A percentile compares a stretch with the other conserved stretches of the same genome.
These are phyloP conservation scores for Croton setiger DNA, from an alignment of 441 rosid genomes.

Conservation along the genomic window DNA sequence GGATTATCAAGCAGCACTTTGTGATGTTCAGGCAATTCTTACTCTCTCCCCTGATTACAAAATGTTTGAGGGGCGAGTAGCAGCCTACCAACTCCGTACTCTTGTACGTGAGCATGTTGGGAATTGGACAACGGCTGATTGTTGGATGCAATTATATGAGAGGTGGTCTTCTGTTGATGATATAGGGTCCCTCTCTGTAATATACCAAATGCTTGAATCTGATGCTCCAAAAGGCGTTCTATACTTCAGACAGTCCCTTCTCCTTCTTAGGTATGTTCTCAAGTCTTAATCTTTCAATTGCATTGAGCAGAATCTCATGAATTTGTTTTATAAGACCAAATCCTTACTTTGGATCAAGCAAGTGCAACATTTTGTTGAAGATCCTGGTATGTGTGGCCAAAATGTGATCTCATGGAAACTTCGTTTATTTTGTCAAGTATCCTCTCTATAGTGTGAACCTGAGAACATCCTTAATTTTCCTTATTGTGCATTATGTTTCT, in stretches of 20 bases:
- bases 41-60: conserved; percentile 83
- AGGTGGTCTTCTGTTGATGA: conserved; percentile 98
- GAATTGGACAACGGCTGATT: conserved; percentile 93
- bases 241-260: conserved; percentile 90
- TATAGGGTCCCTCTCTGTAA: conserved; percentile 95
- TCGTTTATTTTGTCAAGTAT: background rate
- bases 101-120: conserved; percentile 91
- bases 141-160: conserved; percentile 96
- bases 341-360: background rate
- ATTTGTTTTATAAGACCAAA: background rate
- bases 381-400: background rate
- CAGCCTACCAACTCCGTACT: conserved; percentile 73
- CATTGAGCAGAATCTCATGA: background rate
- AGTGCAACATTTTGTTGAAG: background rate
- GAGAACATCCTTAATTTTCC: background rate
- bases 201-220: conserved; percentile 98
- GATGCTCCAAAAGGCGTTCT: conserved; percentile 89
- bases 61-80: conserved; percentile 92
- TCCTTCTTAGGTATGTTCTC: conserved; percentile 71
- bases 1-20: conserved; percentile 74
- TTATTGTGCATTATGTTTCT: background rate
- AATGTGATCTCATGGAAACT: background rate
- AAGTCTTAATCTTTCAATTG: conserved; percentile 3
- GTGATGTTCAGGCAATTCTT: conserved; percentile 93
- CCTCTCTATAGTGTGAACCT: background rate